Evolutionary conservation across 23 red algal genomes (phyloP), one percentile per base, ranked within the genome.

Genomic region (Gracilaria domingensis): DNA sequence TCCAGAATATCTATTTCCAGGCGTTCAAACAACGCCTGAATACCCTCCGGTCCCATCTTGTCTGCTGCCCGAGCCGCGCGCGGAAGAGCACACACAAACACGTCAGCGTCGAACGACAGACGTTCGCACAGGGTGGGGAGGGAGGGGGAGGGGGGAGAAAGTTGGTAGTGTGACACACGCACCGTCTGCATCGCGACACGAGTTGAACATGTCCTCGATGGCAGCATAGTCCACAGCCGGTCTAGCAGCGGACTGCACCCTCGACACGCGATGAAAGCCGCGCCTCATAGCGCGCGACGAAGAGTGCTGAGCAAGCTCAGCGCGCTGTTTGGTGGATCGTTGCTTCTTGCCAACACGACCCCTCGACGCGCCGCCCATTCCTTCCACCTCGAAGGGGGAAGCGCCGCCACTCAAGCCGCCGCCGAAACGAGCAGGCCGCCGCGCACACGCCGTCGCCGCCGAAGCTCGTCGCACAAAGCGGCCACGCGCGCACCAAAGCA

Each of bases 11-110:
- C 95, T 30, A 98, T 70, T 23, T 87, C 54, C 29, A 98, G 48
- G 38, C 81, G 91, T 11, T 94, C 91, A 51, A 94, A 98, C 39
- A 98, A 82, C 17, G 56, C 78, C 57, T 93, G 67, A 40, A 98
- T 70, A 36, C 84, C 90, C 85, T 87, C 79, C 26, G 95, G 85
- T 36, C 87, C 93, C 62, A 95, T 91, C 75, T 89, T 90, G 2
- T 95, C 84, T 9, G 21, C 84, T 95, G 28, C 59, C 11, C 42
- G 11, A 45, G 42, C 42, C 5, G 39, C 32, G 17, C 23, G 8
- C 0, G 8, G n/a, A 0, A 83, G 18, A 64, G 32, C n/a, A 49
- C 24, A 53, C 51, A 55, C 51, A 55, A 14, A 18, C 51, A 18
- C 13, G 17, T 55, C 11, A 18, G 17, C 14, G 17, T 24, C 14